Evolutionary conservation across 2,329 filamentous ascomycete species (phyloP).

Genomic region (Aspergillus vadensis): DNA sequence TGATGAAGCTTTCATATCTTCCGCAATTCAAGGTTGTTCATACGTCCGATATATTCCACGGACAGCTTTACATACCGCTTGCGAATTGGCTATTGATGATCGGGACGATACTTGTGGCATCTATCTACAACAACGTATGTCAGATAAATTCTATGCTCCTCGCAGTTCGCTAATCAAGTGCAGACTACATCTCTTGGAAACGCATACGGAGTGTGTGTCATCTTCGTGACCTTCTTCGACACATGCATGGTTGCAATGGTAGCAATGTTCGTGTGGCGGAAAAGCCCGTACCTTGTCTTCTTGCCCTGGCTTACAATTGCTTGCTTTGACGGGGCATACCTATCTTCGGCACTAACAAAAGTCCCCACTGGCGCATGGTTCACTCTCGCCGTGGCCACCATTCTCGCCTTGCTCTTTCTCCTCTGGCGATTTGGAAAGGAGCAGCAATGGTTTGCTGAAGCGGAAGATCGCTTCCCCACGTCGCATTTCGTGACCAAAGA

Average conservation of each 20-base stretch:
- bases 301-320: constrained; percentile 49
- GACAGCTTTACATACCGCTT: constrained; percentile 74
- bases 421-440: constrained; percentile 81
- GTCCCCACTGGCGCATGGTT: constrained; percentile 79
- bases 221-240: constrained; percentile 76
- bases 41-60: constrained; percentile 69
- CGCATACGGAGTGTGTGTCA: constrained; percentile 78
- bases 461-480: constrained; percentile 58
- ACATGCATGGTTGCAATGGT: constrained; percentile 74
- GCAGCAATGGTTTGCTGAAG: constrained; percentile 72
- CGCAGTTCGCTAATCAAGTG: constrained; percentile 3
- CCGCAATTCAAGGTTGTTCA: constrained; percentile 74
- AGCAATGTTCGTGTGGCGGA: constrained; percentile 70
- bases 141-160: background rate
- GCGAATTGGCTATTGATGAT: constrained; percentile 78
- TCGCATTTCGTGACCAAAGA: constrained; percentile 28
- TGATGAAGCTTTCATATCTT: constrained; percentile 74
- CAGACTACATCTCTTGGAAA: constrained; percentile 69
- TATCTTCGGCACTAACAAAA: constrained; percentile 70
- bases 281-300: constrained; percentile 68
- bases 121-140: constrained; percentile 66
- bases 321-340: constrained; percentile 63
- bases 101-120: constrained; percentile 72
- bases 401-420: constrained; percentile 67
- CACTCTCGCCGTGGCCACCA: constrained; percentile 64